These are phyloP conservation scores for Mycena rebaudengoi DNA, from an alignment of 768 basidiomycete species.

Conservation along the genomic window DNA sequence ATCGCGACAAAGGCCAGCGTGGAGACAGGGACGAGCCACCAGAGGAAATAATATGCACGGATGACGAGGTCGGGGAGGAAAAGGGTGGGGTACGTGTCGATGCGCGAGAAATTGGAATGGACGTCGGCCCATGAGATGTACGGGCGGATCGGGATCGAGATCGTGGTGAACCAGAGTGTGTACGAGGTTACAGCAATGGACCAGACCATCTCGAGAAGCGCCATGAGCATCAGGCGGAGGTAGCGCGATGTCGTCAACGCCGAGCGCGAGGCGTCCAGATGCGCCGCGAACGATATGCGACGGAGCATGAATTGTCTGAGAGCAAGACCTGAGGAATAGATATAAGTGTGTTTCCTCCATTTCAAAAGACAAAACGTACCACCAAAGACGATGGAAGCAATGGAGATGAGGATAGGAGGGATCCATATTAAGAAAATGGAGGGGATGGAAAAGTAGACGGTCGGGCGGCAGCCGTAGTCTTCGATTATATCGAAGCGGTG, in stretches of 20 bases:
- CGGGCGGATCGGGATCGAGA: slow-evolving; percentile 43
- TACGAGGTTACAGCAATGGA: slow-evolving; percentile 45
- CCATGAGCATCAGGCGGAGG: slow-evolving; percentile 66
- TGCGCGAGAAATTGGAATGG: slow-evolving; percentile 52
- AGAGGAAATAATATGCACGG: slow-evolving; percentile 33
- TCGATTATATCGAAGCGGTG: slow-evolving; percentile 63
- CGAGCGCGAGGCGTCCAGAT: slow-evolving; percentile 33
- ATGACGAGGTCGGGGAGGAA: slow-evolving; percentile 31
- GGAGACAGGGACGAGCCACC: slow-evolving; percentile 44
- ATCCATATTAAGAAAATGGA: slow-evolving; percentile 44
- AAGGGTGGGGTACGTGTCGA: slow-evolving; percentile 39
- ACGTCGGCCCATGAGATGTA: slow-evolving; percentile 59
- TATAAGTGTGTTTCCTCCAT: no score
- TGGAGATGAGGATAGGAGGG: slow-evolving; percentile 42
- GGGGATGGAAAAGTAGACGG: slow-evolving; percentile 42
- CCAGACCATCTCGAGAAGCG: slow-evolving; percentile 53
- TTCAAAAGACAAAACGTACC: background rate
- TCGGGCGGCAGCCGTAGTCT: slow-evolving; percentile 54
- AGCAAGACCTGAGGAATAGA: slow-evolving; percentile 35
- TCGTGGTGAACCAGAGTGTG: slow-evolving; percentile 46
- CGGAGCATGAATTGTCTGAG: slow-evolving; percentile 40
- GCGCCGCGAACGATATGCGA: slow-evolving; percentile 41
- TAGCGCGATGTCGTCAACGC: slow-evolving; percentile 52
- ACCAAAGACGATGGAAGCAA: slow-evolving; percentile 40
- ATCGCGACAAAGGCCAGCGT: slow-evolving; percentile 58